Base-by-base conservation (phyloP, 2,329 filamentous ascomycete species). In the Incumbomyces delicatus region DNA sequence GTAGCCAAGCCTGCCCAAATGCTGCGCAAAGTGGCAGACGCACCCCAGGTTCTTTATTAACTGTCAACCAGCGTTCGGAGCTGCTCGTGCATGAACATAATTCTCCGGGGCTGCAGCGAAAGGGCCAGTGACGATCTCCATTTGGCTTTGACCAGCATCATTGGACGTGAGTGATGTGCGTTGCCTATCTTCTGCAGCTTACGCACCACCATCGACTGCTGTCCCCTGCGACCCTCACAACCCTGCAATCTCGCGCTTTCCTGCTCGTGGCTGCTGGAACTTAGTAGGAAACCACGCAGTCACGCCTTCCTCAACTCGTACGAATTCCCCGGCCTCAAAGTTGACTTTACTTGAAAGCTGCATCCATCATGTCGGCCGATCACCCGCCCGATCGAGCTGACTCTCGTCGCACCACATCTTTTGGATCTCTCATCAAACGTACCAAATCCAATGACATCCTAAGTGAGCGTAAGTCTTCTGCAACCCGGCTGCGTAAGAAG, bases 391-490 rank as follows among this genome's bases (percentile, higher is more conserved):
- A 36, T 18, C 33, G 34, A 14, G 17, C 40, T 17, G 40, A 42
- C 14, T 20, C 34, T 17, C 43, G 43, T 10, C 43, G 43, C n/a
- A 39, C 43, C 16, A 38, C 43, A 5, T 46, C 43, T 32, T 46
- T 46, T 40, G 36, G 43, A 32, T 38, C 34, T 40, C 29, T 46
- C 14, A 38, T 46, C 43, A 46, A 46, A 40, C 43, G 43, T 11
- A 31, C 43, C 29, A 46, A 38, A 34, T 46, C 43, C 2, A 46
- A 46, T 31, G 43, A 46, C 22, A 3, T 49, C 7, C 38, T 57
- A 32, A 49, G 53, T 44, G 52, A 55, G n/a, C 49, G 55, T 35
- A 57, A 55, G 40, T 43, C 31, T 7, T 53, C 54, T 18, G 38
- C 31, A 18, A 31, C 44, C 20, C 53, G 53, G n/a, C 27, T 56